These are phyloP conservation scores for Apiotrichum brassicae DNA, from an alignment of 1,284 basidiomycete genomes.

Conservation along the genomic window DNA sequence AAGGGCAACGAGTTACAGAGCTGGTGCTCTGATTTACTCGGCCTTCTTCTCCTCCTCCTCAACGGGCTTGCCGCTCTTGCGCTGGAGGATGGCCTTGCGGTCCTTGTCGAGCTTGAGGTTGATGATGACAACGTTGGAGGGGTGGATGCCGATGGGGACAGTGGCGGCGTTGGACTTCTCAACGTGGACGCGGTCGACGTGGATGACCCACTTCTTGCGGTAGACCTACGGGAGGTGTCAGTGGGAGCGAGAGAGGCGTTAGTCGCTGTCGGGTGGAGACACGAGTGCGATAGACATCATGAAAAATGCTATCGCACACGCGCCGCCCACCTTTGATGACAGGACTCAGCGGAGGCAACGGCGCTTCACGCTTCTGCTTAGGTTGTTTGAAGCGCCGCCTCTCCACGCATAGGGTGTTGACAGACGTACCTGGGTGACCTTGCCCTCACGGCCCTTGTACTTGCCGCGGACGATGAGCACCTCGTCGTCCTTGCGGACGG, in stretches of 20 bases:
- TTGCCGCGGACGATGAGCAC: constrained; percentile 93
- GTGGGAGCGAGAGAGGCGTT: constrained; percentile 1
- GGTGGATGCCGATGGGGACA: constrained; percentile 89
- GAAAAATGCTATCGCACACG: not conserved
- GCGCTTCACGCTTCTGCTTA: constrained; percentile 7
- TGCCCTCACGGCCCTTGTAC: constrained; percentile 98
- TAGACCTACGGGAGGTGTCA: constrained; percentile 59
- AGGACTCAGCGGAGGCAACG: not conserved
- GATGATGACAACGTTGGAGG: constrained; percentile 94
- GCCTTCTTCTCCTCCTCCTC: constrained; percentile 34
- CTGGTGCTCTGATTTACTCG: constrained; percentile 29
- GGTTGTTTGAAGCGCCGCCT: constrained; percentile 5
- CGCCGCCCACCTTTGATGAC: not conserved
- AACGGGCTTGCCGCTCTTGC: constrained; percentile 47
- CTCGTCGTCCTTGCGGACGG: constrained; percentile 97
- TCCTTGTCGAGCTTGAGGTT: constrained; percentile 63
- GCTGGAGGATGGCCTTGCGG: constrained; percentile 49
- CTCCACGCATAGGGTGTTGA: not conserved
- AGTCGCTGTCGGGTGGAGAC: constrained; percentile 3
- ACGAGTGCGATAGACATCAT: too few relatives aligned
- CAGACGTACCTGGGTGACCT: constrained; percentile 65
- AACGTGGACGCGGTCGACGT: constrained; percentile 94
- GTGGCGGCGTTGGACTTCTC: constrained; percentile 98
- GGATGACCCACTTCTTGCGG: constrained; percentile 99
- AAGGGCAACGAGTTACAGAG: not conserved